phyloP scores from a whole-genome alignment of 1,139 yeast species.

The Diutina ranongensis region DNA sequence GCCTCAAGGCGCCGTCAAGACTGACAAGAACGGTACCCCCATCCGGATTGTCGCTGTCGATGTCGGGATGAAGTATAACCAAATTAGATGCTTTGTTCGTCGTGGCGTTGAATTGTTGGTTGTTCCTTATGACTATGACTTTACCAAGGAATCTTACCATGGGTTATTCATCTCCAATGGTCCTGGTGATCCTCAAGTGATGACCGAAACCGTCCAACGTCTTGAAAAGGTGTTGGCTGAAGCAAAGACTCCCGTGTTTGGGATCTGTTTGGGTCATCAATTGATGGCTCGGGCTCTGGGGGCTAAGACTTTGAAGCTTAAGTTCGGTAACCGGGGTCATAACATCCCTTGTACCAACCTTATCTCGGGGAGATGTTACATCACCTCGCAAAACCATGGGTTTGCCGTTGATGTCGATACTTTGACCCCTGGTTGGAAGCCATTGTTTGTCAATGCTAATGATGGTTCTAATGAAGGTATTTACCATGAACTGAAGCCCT shows the following conservation, averaged over 20 bases:
- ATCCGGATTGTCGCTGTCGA: slow-evolving; percentile 84
- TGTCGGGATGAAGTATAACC: slow-evolving; percentile 97
- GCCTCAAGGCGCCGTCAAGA: slow-evolving; percentile 38
- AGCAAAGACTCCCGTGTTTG: slow-evolving; percentile 74
- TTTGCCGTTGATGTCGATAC: slow-evolving; percentile 85
- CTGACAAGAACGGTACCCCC: slow-evolving; percentile 62
- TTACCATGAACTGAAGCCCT: slow-evolving; percentile 77
- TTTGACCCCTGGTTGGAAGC: slow-evolving; percentile 77
- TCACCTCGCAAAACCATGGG: slow-evolving; percentile 98
- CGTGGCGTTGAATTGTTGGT: slow-evolving; percentile 95
- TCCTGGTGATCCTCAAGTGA: slow-evolving; percentile 96
- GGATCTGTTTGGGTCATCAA: slow-evolving; percentile 99
- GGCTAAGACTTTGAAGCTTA: slow-evolving; percentile 81
- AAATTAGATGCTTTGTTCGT: slow-evolving; percentile 89
- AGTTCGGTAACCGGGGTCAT: slow-evolving; percentile 99
- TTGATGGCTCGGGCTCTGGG: slow-evolving; percentile 93
- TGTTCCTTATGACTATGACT: slow-evolving; percentile 93
- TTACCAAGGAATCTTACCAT: slow-evolving; percentile 67
- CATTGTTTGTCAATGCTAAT: slow-evolving; percentile 88
- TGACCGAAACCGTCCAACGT: slow-evolving; percentile 53
- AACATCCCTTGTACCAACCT: slow-evolving; percentile 96
- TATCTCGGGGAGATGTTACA: slow-evolving; percentile 92
- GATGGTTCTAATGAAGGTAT: slow-evolving; percentile 99
- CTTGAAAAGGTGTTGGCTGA: slow-evolving; percentile 45
- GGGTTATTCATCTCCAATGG: slow-evolving; percentile 97